A percentile compares a stretch with the other conserved stretches of the same genome.
Conservation (phyloP, 202 grass and related monocot genomes). For the Carex sylvatica region DNA sequence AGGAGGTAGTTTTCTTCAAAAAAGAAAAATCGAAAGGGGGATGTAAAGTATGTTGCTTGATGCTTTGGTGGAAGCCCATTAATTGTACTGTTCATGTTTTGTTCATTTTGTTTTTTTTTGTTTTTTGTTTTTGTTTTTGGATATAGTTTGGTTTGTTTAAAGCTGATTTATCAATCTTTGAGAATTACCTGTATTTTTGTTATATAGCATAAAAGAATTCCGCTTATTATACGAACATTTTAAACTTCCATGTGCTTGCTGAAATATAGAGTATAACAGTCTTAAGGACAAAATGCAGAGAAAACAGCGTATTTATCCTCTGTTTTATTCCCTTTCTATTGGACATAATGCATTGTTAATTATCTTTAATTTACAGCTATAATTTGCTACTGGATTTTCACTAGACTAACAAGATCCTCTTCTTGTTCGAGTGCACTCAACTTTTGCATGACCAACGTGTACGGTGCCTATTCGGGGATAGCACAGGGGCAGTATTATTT, state of each 20-base stretch:
- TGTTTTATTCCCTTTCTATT: too few species aligned
- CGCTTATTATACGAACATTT: not conserved
- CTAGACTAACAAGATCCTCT: too few species aligned
- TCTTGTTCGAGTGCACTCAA: too few species aligned
- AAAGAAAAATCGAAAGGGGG: not conserved
- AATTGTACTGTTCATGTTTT: constrained; percentile 24
- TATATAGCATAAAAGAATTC: not conserved
- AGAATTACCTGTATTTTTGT: constrained; percentile 12
- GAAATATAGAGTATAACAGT: not conserved
- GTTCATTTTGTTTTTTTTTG: not conserved
- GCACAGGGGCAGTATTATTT: too few species aligned
- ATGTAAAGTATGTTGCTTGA: not conserved
- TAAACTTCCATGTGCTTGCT: not conserved
- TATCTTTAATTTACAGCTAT: too few species aligned
- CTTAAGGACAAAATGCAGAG: not conserved
- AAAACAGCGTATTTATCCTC: not conserved
- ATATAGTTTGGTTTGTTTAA: constrained; percentile 23
- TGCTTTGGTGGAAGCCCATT: not conserved
- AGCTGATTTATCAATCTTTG: constrained; percentile 4
- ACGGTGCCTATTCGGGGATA: too few species aligned
- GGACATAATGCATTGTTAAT: too few species aligned
- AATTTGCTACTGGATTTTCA: too few species aligned
- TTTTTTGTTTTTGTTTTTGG: not conserved
- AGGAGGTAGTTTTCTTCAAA: constrained; percentile 46
- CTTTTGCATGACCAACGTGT: too few species aligned